Evolutionary conservation across 768 basidiomycete species (phyloP), one percentile per base, ranked within the genome.

Genomic region (Coprinopsis cinerea): DNA sequence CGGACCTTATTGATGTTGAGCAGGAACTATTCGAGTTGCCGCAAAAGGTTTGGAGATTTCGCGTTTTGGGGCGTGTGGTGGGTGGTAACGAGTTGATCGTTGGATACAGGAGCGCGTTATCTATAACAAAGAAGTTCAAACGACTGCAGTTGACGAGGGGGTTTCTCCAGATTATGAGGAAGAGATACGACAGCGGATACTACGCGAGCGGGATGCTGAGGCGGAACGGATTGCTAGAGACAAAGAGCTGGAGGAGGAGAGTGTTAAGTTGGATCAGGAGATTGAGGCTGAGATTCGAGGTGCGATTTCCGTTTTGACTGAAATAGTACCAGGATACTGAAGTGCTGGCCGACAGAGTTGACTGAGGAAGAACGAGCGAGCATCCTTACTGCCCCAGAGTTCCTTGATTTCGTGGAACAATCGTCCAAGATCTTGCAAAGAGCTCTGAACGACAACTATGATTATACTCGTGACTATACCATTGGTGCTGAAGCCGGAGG

Each of bases 391-490:
- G 87, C 87, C 6, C 90, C 93, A 0, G 92, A 93, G 60, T 97
- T 98, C 64, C 67, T 89, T 14, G 88, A 92, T 55, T 99, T 99
- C 64, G 83, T 99, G 14, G 92, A 96, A 62, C 82, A 88, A 58
- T 94, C 92, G 7, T 92, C 90, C 18, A 95, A 95, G 69, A 92
- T 98, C 40, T 81, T 97, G 10, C 92, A 98, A 64, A 77, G 96
- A 44, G 96, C 95, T 18, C 68, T 98, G 53, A 96, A 90, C 60
- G 96, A 98, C 59, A 81, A 81, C 23, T 99, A 99, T 64, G 96
- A 99, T 64, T 97, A 98, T 59, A 91, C 92, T 57, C 83, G 88
- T 27, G 96, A 99, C 68, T 99, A 99, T 62, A 89, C 88, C n/a
- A 79, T 94, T 44, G 88, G 86, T 22, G 73, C 90, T 5, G 92